Evolutionary conservation across 441 rosid species (phyloP).

Genomic region (Aquilaria agallochum): DNA sequence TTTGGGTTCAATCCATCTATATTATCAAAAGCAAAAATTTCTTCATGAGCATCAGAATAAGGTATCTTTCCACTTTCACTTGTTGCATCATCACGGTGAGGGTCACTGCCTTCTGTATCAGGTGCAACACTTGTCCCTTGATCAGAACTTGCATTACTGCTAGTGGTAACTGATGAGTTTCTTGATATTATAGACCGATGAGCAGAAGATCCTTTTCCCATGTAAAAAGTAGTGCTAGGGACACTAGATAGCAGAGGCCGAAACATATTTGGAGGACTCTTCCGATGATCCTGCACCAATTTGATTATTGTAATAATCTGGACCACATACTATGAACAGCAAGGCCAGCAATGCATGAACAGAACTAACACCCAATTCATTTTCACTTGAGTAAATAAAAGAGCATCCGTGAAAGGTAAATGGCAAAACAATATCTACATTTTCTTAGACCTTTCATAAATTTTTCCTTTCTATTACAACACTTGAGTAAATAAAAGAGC

Average conservation of each 20-base stretch:
- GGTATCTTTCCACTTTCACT: slow-evolving; percentile 33
- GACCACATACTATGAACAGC: slow-evolving; percentile 9
- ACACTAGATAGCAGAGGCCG: slow-evolving; percentile 98
- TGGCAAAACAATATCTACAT: slow-evolving; percentile 2
- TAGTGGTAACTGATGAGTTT: slow-evolving; percentile 67
- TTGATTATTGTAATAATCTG: slow-evolving; percentile 15
- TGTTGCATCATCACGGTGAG: slow-evolving; percentile 33
- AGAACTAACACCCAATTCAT: slow-evolving; percentile 1
- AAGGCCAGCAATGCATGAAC: slow-evolving; percentile 10
- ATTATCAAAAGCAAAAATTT: slow-evolving; percentile 54
- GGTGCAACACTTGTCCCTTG: slow-evolving; percentile 46
- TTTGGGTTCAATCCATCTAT: slow-evolving; percentile 41
- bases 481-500: too few relatives aligned
- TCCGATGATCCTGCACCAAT: slow-evolving; percentile 76
- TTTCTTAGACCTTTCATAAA: not conserved
- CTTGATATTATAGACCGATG: slow-evolving; percentile 57
- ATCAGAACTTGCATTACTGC: slow-evolving; percentile 66
- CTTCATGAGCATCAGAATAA: slow-evolving; percentile 45
- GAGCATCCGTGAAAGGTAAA: not conserved
- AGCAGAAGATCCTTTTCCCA: slow-evolving; percentile 60
- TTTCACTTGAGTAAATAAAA: too few relatives aligned
- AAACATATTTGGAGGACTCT: slow-evolving; percentile 95
- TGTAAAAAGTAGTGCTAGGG: slow-evolving; percentile 80
- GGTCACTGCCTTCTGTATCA: slow-evolving; percentile 55
- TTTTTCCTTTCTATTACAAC: too few relatives aligned